Base-by-base conservation (phyloP, 2,329 filamentous ascomycete species). In the Aspergillus bombycis region DNA sequence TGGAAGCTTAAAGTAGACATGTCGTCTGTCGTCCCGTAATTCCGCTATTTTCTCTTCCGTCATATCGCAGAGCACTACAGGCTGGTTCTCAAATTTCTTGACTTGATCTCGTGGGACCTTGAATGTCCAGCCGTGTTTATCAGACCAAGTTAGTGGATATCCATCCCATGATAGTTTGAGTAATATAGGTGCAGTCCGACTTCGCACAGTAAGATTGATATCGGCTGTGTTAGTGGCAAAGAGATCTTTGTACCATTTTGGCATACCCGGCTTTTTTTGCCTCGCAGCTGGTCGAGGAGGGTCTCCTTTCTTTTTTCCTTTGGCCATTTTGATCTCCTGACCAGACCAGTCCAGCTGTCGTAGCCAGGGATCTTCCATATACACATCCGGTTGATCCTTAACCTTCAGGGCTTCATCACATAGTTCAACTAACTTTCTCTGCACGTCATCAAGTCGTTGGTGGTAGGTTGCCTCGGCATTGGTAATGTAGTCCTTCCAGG, bases 211-310 rank as follows among this genome's bases (percentile, higher is more conserved):
- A 21, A 99, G 81, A 64, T 83, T 89, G 62, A 97, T 95, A 0
- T 78, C 52, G 10, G 85, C 81, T 63, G 88, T 86, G 28, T 80
- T 89, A 62, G 88, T 93, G 1, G 85, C 71, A 70, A 96, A 97
- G 1, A 99, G 82, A 75, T 93, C 93, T 73, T 95, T 97, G 80
- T 97, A 99, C 95, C 95, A 99, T 68, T 91, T 86, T 0, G 95
- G 95, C 91, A 92, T 95, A 16, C 95, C 95, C 0, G 94, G 94
- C 80, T 91, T 93, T 83, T 98, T 99, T 76, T 99, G 95, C 53
- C 91, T 85, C 12, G 89, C 89, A 9, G 89, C 91, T 34, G 90
- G 93, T 52, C 93, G 84, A 2, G 91, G 90, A 12, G 90, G 89
- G 61, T 96, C 92, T 11, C 81, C 83, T 77, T 97, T 97, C 78